phyloP scores from a whole-genome alignment of 2,329 filamentous ascomycete genomes.

The Colletotrichum lindemuthianum region DNA sequence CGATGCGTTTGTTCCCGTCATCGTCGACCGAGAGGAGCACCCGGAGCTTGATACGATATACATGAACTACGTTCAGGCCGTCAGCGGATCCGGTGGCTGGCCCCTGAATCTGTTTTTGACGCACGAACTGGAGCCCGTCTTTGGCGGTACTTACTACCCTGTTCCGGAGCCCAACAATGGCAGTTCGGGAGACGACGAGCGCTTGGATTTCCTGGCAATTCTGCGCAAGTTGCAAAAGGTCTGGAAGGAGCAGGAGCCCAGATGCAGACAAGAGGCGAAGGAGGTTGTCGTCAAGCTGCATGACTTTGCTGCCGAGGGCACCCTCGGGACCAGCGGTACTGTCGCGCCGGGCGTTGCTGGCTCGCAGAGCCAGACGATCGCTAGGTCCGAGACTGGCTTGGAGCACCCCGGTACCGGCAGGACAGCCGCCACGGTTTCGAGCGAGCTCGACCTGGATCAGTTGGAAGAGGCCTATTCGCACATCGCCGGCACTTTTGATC shows the following conservation, averaged over 20 bases:
- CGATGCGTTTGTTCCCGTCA: conserved; percentile 86
- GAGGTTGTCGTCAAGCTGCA: conserved; percentile 83
- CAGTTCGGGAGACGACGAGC: conserved; percentile 61
- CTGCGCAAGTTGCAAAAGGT: conserved; percentile 78
- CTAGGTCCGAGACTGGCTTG: conserved; percentile 39
- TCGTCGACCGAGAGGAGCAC: conserved; percentile 92
- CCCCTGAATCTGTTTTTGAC: conserved; percentile 97
- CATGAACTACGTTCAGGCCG: conserved; percentile 98
- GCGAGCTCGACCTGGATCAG: conserved; percentile 87
- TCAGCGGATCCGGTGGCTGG: conserved; percentile 91
- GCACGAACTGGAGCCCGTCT: conserved; percentile 90
- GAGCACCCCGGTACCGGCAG: conserved; percentile 36
- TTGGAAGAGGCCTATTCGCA: conserved; percentile 89
- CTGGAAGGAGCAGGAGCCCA: conserved; percentile 86
- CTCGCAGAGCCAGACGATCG: conserved; percentile 26
- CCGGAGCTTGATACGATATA: conserved; percentile 96
- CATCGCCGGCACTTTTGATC: conserved; percentile 84
- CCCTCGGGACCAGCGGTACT: conserved; percentile 61
- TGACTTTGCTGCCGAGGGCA: conserved; percentile 91
- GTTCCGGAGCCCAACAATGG: conserved; percentile 72
- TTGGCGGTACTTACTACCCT: conserved; percentile 96
- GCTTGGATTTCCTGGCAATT: conserved; percentile 85
- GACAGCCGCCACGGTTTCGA: conserved; percentile 52
- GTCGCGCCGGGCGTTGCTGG: conserved; percentile 34
- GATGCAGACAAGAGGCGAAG: conserved; percentile 84